Base-by-base conservation (phyloP, 768 basidiomycete genomes). In the Amanita rimosa region DNA sequence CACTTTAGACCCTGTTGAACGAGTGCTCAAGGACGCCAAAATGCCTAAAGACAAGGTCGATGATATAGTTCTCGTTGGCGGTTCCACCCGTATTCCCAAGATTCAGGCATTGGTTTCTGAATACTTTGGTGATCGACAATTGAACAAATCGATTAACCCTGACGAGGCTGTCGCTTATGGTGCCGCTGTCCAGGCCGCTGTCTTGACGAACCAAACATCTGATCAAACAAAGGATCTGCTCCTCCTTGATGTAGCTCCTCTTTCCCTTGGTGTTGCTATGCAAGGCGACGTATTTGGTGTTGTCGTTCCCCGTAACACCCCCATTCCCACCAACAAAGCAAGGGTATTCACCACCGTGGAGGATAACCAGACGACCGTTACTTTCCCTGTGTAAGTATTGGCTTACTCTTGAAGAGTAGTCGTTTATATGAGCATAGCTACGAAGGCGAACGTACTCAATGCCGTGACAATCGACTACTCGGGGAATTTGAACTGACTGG, bases 101-200 rank as follows among this genome's bases (percentile, higher is more conserved):
- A 89, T 99, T 58, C 94, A 97, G 71, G 79, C 93, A 24, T 84
- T 99, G 52, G 96, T 99, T 46, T 97, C 94, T 51, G 96, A 99
- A 66, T 95, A 84, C 79, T 99, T 99, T 67, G 89, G 89, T 67
- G 93, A 92, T 53, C 92, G 95, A 60, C 89, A 94, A 66, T 72
- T 97, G 64, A 98, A 98, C 84, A 99, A 99, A 79, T 96, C 93
- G 52, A 99, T 99, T 74, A 99, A 99, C 80, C 96, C 96, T 54
- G 96, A 99, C 63, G 96, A 99, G 74, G 96, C 96, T 60, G 96
- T 99, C 60, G 96, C 96, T 43, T 97, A 98, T 70, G 96, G 96
- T 75, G 96, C 96, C 58, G 95, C 96, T 58, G 96, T 99, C 62
- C 96, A 99, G 72, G 96, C 96, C 53, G 96, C 96, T 51, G 88